Base-by-base conservation (phyloP, 495 filamentous ascomycete genomes). In the Xylaria nigripes region DNA sequence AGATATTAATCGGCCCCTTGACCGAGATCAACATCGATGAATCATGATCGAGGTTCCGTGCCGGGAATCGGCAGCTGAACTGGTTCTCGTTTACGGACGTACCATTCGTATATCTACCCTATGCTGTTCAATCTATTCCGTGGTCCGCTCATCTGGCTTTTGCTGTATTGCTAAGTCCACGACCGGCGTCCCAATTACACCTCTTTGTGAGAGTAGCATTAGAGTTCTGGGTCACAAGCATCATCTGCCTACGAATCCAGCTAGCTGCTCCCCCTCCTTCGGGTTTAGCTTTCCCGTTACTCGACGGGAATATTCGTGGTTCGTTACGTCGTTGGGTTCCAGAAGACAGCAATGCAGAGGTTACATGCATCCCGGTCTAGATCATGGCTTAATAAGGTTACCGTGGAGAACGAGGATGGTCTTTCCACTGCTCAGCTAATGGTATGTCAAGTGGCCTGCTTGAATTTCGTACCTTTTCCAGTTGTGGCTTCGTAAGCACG, bases 381-480 rank as follows among this genome's bases (percentile, higher is more conserved):
- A 43, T 53, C 50, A 46, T 66, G 67, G 52, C 62, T 68, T 46
- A 69, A 74, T 40, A 89, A 84, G 72, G 60, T 89, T 32, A 84
- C 85, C 23, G 87, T 92, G 50, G 72, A 83, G 38, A 68, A 75
- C 56, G 90, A 94, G 72, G 81, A 86, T 4, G 90, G 89, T 24
- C 76, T 96, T 63, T 87, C 83, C 40, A 89, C 81, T 60, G 78
- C 86, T 25, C 87, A 96, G 74, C 72, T 95, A 63, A 92, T 96
- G 73, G 74, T 77, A 70, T 60, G 69, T 56, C 60, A 23, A 45
- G 36, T 51, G 22, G n/a, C 18, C 36, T 1, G 15, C 15, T 29
- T 46, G 12, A 4, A 18, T 48, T 13, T 24, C 30, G 30, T 36
- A 13, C 30, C 34, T 30, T 38, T 22, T 10, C 22, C 3, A 15